Base-by-base conservation (phyloP, 805 yeast genomes). In the Yarrowia yakushimensis region DNA sequence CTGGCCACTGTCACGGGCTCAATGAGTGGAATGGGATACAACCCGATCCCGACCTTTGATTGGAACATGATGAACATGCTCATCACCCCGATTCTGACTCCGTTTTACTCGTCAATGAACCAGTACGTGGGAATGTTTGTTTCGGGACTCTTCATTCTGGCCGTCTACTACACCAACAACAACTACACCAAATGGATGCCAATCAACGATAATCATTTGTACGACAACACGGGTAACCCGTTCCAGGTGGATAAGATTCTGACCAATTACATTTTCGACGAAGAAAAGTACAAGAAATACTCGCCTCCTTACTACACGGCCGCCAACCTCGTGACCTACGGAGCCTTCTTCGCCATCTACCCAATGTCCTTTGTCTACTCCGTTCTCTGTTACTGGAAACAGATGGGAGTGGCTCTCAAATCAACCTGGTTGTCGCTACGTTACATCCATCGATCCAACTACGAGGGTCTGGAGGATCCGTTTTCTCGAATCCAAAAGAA, bases 221-320 rank as follows among this genome's bases (percentile, higher is more conserved):
- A 76, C 71, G 79, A 81, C 64, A 83, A 83, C 67, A 78, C 75
- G 42, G 88, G 85, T 25, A 70, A 76, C 28, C 66, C 75, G 0
- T 84, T 77, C 69, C 73, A 80, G 28, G 81, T 84, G 45, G 76
- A 76, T 18, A 70, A 77, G 62, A 76, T 85, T 25, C 68, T 85
- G 46, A 42, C 63, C n/a, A 43, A 77, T 63, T 66, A 69, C 17
- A 5, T 13, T 5, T 77, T 85, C 64, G 76, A 80, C 67, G 72
- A 74, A 55, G 73, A 70, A 11, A 81, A 74, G 4, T 85, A 85
- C 71, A 72, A 80, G 67, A 70, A 73, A 11, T 85, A 85, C 72
- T 85, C 88, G 0, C 86, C 87, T 9, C 88, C 88, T 11, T 85
- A 79, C 70, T 84, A 82, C 68, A 69, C 82, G 22, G 87, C 88